Evolutionary conservation across 176 grass and related monocot genomes (phyloP), one percentile per base, ranked within the genome.

Genomic region (Eleusine coracana): DNA sequence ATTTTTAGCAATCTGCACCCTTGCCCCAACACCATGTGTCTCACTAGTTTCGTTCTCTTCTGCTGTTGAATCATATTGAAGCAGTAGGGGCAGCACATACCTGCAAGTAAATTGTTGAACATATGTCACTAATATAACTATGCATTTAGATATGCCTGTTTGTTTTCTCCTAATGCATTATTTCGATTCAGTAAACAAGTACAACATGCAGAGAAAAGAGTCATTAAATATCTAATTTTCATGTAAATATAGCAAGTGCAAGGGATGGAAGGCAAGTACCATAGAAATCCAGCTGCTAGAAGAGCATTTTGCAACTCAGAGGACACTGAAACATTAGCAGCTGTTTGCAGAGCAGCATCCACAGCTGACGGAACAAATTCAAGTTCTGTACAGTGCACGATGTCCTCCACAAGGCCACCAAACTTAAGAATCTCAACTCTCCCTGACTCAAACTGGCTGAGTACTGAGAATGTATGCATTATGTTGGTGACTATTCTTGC

Each of bases 1-100:
- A 78, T 99, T 99, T 93, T 99, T 99, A 21, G 93, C 91, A 87
- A 93, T 99, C 84, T 99, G 96, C 80, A 99, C 89, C 87, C 93
- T 96, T 85, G 96, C 84, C 81, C 96, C 96, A 82, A 98, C 91
- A 86, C 92, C 96, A 91, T 96, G 96, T 51, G 74, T 83, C 81
- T 94, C 89, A 71, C 74, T 91, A 67, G 75, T 74, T 74, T 89
- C 93, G 72, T 82, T 98, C 85, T 90, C 96, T 73, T 96, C 96
- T 87, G 96, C 96, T 72, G 96, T 99, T 41, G 96, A 90, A 96
- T 99, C 96, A 13, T 94, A 99, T 37, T 99, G 96, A 87, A 99
- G 85, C 63, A 99, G 65, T 65, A 99, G 89, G 44, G 96, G 96
- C 39, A 99, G 88, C 45, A 90, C 90, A 80, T 92, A 96, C 96